Conservation (phyloP, 257 asterid genomes). For the Dorcoceras hygrometricum region DNA sequence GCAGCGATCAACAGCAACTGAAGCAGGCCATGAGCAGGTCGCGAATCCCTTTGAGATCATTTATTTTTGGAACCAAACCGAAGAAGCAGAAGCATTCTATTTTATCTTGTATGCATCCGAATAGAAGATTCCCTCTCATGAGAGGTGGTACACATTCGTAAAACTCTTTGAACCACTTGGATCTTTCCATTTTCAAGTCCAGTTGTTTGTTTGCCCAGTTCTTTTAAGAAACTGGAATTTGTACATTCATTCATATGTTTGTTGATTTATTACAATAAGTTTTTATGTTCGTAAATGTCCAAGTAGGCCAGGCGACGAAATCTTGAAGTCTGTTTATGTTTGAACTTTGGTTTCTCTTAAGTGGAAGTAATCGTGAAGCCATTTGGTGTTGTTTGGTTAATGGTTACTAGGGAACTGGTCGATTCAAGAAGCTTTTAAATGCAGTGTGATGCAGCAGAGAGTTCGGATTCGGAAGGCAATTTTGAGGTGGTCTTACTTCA, state of each 20-base stretch:
- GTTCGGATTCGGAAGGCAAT: too few species aligned
- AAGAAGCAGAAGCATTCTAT: conserved; percentile 51
- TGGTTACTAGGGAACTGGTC: too few species aligned
- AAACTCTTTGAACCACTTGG: background rate
- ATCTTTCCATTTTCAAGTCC: background rate
- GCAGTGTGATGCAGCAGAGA: too few species aligned
- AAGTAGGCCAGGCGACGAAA: too few species aligned
- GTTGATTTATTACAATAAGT: background rate
- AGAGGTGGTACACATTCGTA: conserved; percentile 29
- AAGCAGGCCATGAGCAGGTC: conserved; percentile 19
- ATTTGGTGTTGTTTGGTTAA: too few species aligned
- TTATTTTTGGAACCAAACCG: conserved; percentile 47
- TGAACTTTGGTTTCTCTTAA: too few species aligned
- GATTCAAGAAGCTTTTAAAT: too few species aligned
- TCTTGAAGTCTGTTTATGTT: too few species aligned
- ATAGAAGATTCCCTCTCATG: conserved; percentile 30
- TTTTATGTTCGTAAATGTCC: too few species aligned
- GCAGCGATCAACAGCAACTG: conserved; percentile 26
- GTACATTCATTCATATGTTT: background rate
- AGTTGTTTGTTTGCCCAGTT: background rate
- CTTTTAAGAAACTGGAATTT: background rate
- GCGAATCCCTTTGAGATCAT: conserved; percentile 44
- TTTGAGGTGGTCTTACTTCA: too few species aligned
- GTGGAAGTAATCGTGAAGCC: too few species aligned
- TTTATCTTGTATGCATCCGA: conserved; percentile 45